phyloP scores from a whole-genome alignment of 192 early-diverging fungal species.

The Rhizoclosmatium globosum region DNA sequence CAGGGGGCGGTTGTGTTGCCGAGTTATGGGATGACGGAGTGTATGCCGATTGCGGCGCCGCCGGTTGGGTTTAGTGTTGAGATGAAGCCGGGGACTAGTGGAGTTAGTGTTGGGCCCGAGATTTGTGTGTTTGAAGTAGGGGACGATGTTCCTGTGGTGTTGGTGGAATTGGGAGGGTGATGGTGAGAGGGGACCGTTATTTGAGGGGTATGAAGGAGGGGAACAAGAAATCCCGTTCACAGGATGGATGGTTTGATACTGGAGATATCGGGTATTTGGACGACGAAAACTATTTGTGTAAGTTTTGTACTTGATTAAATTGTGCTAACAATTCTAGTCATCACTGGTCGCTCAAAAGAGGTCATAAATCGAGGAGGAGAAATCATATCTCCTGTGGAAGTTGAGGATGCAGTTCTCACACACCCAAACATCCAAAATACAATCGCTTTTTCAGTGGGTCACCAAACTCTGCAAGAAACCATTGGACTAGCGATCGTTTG shows the following conservation, averaged over 20 bases:
- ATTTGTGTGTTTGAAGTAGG: background rate
- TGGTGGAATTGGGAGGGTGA: constrained; percentile 46
- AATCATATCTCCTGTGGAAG: constrained; percentile 86
- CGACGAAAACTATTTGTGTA: constrained; percentile 69
- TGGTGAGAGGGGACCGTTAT: constrained; percentile 48
- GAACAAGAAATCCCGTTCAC: constrained; percentile 35
- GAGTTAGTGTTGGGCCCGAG: constrained; percentile 14
- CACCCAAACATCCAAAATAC: constrained; percentile 45
- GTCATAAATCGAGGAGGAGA: constrained; percentile 90
- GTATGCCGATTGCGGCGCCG: constrained; percentile 58
- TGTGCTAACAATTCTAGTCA: background rate
- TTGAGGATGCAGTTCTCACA: constrained; percentile 68
- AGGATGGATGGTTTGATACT: constrained; percentile 78
- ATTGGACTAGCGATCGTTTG: constrained; percentile 50
- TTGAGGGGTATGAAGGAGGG: constrained; percentile 51
- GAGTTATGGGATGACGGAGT: constrained; percentile 58
- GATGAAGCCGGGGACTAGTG: constrained; percentile 43
- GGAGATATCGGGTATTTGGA: constrained; percentile 85
- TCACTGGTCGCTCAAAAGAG: constrained; percentile 89
- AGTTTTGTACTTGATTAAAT: background rate
- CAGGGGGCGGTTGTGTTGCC: constrained; percentile 40
- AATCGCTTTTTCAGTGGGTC: constrained; percentile 50
- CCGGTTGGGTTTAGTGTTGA: constrained; percentile 49
- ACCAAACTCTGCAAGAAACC: constrained; percentile 52
- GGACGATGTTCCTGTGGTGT: background rate